Evolutionary conservation across 352 stramenopile species (phyloP).

Genomic region (Phytophthora gonapodyides): DNA sequence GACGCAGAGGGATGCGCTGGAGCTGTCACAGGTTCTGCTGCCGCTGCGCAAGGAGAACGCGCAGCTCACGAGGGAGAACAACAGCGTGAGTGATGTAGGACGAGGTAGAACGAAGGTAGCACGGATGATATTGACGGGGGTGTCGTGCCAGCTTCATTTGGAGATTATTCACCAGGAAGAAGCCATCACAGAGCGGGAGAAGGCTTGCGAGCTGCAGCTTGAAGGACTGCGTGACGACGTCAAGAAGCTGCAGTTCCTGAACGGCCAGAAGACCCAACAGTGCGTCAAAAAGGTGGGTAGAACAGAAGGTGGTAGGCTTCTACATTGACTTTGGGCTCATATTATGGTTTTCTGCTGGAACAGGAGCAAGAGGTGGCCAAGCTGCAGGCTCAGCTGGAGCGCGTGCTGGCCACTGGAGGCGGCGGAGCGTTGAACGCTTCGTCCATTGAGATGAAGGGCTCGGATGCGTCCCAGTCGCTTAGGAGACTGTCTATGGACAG

Average conservation of each 20-base stretch:
- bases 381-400: slow-evolving; percentile 70
- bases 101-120: slow-evolving; percentile 5
- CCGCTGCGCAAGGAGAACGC: slow-evolving; percentile 81
- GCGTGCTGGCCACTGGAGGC: slow-evolving; percentile 43
- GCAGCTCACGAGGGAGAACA: slow-evolving; percentile 74
- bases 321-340: slow-evolving; percentile 2
- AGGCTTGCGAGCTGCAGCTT: slow-evolving; percentile 63
- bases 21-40: slow-evolving; percentile 70
- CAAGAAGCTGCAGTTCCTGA: slow-evolving; percentile 73
- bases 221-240: slow-evolving; percentile 75
- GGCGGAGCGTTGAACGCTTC: slow-evolving; percentile 18
- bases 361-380: slow-evolving; percentile 69
- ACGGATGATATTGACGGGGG: no score
- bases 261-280: slow-evolving; percentile 57
- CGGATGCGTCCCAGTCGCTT: slow-evolving; percentile 22
- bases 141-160: slow-evolving; percentile 72
- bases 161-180: slow-evolving; percentile 87
- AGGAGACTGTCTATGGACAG: slow-evolving; percentile 32
- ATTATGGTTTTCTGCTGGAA: background rate
- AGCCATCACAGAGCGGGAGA: slow-evolving; percentile 65
- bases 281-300: slow-evolving; percentile 56
- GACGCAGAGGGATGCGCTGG: slow-evolving; percentile 60
- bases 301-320: slow-evolving; percentile 5
- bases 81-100: slow-evolving; percentile 48
- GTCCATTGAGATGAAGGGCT: slow-evolving; percentile 42